Percentiles rank a stretch among this genome's conserved stretches.
These are phyloP conservation scores for Phytophthora multivora DNA, from an alignment of 352 stramenopile genomes.

Conservation along the genomic window DNA sequence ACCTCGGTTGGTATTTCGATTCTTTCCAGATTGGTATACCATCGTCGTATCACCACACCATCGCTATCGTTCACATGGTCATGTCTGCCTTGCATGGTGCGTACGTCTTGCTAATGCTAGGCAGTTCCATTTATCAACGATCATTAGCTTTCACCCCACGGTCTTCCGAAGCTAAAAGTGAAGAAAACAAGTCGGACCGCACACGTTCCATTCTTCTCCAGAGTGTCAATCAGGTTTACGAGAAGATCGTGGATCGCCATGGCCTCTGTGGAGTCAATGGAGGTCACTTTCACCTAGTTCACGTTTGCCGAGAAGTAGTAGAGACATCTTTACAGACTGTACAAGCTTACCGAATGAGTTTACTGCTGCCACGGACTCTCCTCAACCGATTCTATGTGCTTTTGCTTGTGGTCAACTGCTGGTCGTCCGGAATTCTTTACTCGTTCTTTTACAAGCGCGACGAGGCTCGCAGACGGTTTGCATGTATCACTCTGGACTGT, in stretches of 20 bases:
- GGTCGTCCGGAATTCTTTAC: slow-evolving; percentile 23
- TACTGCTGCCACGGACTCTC: slow-evolving; percentile 21
- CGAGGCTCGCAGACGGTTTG: slow-evolving; percentile 18
- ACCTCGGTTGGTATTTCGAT: slow-evolving; percentile 10
- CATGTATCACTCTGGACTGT: slow-evolving; percentile 24
- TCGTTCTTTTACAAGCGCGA: slow-evolving; percentile 16
- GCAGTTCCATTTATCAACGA: slow-evolving; percentile 3
- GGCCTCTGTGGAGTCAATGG: slow-evolving; percentile 22
- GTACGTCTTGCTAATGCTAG: slow-evolving; percentile 17
- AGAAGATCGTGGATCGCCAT: slow-evolving; percentile 2
- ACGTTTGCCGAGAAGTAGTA: slow-evolving; percentile 18
- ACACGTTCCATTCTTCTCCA: slow-evolving; percentile 8
- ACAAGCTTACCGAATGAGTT: slow-evolving; percentile 37
- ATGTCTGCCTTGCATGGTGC: slow-evolving; percentile 23
- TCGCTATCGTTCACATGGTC: slow-evolving; percentile 16
- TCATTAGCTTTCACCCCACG: slow-evolving; percentile 12
- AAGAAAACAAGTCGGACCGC: slow-evolving; percentile 1
- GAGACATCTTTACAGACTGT: slow-evolving; percentile 29
- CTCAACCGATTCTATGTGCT: slow-evolving; percentile 41
- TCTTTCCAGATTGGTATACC: slow-evolving; percentile 19
- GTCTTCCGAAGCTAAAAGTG: background rate
- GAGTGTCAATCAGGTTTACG: slow-evolving; percentile 16
- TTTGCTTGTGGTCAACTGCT: slow-evolving; percentile 37
- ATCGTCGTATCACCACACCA: slow-evolving; percentile 9
- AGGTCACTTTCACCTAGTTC: slow-evolving; percentile 9